Evolutionary conservation across 495 filamentous ascomycete species (phyloP).

Genomic region (Cercophora sp.): DNA sequence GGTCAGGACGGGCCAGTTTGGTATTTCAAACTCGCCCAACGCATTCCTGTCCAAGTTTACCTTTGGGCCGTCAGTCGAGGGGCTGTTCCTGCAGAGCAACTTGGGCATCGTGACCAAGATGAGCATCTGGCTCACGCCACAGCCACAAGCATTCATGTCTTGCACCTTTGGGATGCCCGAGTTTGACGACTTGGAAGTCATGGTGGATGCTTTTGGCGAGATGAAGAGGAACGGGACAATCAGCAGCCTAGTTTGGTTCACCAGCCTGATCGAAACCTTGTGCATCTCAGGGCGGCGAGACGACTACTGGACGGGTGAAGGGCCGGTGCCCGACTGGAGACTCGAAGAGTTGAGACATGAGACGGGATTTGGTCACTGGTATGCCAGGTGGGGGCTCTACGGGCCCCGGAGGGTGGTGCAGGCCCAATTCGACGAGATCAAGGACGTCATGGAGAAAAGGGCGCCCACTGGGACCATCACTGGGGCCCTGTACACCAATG

Average conservation of each 20-base stretch:
- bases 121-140: slow-evolving; percentile 43
- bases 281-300: slow-evolving; percentile 42
- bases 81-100: slow-evolving; percentile 48
- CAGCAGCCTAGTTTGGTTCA: slow-evolving; percentile 39
- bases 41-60: slow-evolving; percentile 45
- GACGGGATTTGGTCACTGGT: slow-evolving; percentile 43
- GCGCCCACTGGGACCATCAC: slow-evolving; percentile 36
- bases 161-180: slow-evolving; percentile 46
- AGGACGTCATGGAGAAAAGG: slow-evolving; percentile 27
- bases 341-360: slow-evolving; percentile 41
- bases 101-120: slow-evolving; percentile 49
- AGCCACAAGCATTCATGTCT: slow-evolving; percentile 47
- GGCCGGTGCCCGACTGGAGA: slow-evolving; percentile 44
- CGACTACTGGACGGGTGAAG: slow-evolving; percentile 42
- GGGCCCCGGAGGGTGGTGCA: slow-evolving; percentile 40
- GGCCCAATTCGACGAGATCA: slow-evolving; percentile 46
- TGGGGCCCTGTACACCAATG: slow-evolving; percentile 33
- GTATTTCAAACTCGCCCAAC: slow-evolving; percentile 39
- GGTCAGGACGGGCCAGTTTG: slow-evolving; percentile 48
- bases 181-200: slow-evolving; percentile 42
- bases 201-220: slow-evolving; percentile 38
- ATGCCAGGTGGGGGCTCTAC: slow-evolving; percentile 45
- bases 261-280: slow-evolving; percentile 45
- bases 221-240: slow-evolving; percentile 37
- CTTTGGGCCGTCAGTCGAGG: slow-evolving; percentile 46